These are phyloP conservation scores for Podaxis sp. DNA, from an alignment of 768 basidiomycete species.

Conservation along the genomic window DNA sequence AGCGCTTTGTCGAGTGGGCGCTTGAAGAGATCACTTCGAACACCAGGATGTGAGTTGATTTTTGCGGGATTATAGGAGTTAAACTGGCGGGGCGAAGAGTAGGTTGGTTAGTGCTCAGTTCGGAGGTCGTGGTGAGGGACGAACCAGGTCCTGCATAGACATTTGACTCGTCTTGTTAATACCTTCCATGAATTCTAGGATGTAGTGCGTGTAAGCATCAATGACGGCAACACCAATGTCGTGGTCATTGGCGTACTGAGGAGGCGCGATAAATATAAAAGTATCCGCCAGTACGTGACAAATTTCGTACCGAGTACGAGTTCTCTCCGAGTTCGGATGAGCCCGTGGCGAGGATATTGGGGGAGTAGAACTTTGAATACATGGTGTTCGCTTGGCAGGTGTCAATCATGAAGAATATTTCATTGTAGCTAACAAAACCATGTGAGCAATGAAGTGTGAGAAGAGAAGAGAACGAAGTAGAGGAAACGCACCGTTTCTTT, in stretches of 20 bases:
- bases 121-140: conserved; percentile 27
- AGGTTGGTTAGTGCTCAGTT: neutral
- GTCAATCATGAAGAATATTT: conserved; percentile 97
- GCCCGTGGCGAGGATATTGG: conserved; percentile 89
- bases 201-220: conserved; percentile 89
- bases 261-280: neutral
- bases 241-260: conserved; percentile 85
- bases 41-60: conserved; percentile 85
- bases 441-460: neutral
- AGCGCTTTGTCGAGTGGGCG: conserved; percentile 56
- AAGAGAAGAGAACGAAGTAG: neutral
- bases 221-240: conserved; percentile 96
- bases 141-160: conserved; percentile 78
- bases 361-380: conserved; percentile 91
- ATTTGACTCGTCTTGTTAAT: conserved; percentile 86
- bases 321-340: conserved; percentile 82
- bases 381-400: conserved; percentile 97
- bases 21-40: conserved; percentile 77
- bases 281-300: neutral
- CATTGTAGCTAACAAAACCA: conserved; percentile 65
- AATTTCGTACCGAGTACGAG: conserved; percentile 78
- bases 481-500: conserved; percentile 69
- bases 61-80: conserved; percentile 66
- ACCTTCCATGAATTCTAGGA: conserved; percentile 87
- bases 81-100: conserved; percentile 49